phyloP scores from a whole-genome alignment of 2,329 filamentous ascomycete genomes.

The Exutisphaerella laricina region DNA sequence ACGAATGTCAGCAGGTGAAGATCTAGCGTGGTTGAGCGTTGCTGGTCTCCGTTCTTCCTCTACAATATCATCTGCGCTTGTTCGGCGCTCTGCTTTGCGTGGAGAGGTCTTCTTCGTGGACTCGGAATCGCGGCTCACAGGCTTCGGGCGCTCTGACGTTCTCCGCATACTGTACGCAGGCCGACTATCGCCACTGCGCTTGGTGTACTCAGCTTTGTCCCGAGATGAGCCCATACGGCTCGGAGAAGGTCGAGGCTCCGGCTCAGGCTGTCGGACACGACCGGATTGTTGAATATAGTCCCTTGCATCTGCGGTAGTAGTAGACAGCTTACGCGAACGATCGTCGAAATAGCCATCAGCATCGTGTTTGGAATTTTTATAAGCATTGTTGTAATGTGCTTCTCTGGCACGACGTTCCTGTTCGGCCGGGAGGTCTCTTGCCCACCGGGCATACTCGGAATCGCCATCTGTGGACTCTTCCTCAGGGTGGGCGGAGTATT shows the following conservation, averaged over 20 bases:
- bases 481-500: conserved; percentile 29
- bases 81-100: conserved; percentile 22
- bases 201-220: conserved; percentile 26
- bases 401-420: conserved; percentile 22
- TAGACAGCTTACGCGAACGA: conserved; percentile 25
- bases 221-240: conserved; percentile 25
- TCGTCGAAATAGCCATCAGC: conserved; percentile 22
- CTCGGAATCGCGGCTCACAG: conserved; percentile 17
- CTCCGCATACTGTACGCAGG: conserved; percentile 24
- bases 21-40: conserved; percentile 36
- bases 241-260: conserved; percentile 26
- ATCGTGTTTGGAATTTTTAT: conserved; percentile 22
- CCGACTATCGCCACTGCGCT: conserved; percentile 23
- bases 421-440: conserved; percentile 20
- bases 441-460: conserved; percentile 22
- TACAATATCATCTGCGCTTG: conserved; percentile 22
- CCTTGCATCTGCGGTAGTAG: conserved; percentile 21
- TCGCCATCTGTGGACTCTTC: conserved; percentile 33
- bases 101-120: conserved; percentile 17
- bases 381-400: conserved; percentile 22
- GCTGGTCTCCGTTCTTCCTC: conserved; percentile 22
- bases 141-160: conserved; percentile 23
- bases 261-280: conserved; percentile 17
- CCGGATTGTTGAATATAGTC: conserved; percentile 27
- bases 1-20: conserved; percentile 29